Evolutionary conservation across 768 basidiomycete genomes (phyloP).

Genomic region (Lentinula boryana): DNA sequence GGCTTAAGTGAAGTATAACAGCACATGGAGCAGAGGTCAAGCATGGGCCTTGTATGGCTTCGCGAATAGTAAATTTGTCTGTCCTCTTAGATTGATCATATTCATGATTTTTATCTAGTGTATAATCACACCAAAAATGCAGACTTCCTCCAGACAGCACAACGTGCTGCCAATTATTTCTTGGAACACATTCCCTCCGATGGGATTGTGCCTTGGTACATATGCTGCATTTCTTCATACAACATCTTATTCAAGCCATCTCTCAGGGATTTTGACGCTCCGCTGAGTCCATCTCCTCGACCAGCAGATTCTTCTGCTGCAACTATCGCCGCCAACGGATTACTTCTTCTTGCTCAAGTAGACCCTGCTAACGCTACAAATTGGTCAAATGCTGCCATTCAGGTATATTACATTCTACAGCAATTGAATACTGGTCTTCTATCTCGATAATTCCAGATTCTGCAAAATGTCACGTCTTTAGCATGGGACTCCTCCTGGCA

Average conservation of each 20-base stretch:
- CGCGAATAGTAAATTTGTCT: conserved; percentile 43
- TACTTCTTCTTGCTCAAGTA: conserved; percentile 49
- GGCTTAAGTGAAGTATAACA: conserved; percentile 14
- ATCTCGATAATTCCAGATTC: conserved; percentile 15
- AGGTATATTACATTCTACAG: conserved; percentile 23
- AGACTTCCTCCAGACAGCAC: conserved; percentile 55
- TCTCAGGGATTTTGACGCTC: conserved; percentile 69
- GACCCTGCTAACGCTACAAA: conserved; percentile 25
- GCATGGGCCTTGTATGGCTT: conserved; percentile 70
- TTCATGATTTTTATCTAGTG: conserved; percentile 33
- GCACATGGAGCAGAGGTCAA: conserved; percentile 73
- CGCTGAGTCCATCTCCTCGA: conserved; percentile 15
- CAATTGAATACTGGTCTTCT: not conserved
- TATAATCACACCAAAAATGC: conserved; percentile 43
- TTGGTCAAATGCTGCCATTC: conserved; percentile 46
- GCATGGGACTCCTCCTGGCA: conserved; percentile 60
- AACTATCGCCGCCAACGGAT: conserved; percentile 52
- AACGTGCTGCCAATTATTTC: conserved; percentile 55
- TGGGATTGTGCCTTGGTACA: conserved; percentile 65
- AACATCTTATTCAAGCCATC: not conserved
- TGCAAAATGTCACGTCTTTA: conserved; percentile 35
- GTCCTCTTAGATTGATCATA: not conserved
- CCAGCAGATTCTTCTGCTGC: conserved; percentile 71
- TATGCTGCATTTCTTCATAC: not conserved
- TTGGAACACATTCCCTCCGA: conserved; percentile 50